Percentiles rank a stretch among this genome's conserved stretches.
Evolutionary conservation across 2,329 filamentous ascomycete genomes (phyloP).

Genomic region (Rhexocercosporidium sp.): DNA sequence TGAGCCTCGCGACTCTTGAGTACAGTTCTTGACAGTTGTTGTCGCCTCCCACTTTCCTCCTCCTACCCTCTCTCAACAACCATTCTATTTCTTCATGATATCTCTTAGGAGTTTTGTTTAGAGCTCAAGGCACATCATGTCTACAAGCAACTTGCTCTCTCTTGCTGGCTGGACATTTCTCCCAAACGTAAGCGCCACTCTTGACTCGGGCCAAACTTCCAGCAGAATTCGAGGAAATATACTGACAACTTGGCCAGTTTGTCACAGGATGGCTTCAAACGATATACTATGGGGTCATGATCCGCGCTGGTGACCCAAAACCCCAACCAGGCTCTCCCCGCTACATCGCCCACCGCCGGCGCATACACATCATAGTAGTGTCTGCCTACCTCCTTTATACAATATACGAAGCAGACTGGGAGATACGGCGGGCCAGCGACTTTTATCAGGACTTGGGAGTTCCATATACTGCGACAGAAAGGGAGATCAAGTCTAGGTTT

Average conservation of each 20-base stretch:
- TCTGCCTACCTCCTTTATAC: constrained; percentile 87
- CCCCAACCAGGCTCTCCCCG: constrained; percentile 72
- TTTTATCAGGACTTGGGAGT: constrained; percentile 83
- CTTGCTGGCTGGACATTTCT: constrained; percentile 66
- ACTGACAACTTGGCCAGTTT: constrained; percentile 57
- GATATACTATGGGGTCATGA: constrained; percentile 85
- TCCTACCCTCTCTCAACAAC: constrained; percentile 4
- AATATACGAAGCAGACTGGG: constrained; percentile 88
- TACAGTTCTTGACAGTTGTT: neutral
- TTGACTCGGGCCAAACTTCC: neutral
- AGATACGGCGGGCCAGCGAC: constrained; percentile 71
- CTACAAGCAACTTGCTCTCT: constrained; percentile 50
- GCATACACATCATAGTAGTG: constrained; percentile 84
- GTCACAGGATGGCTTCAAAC: constrained; percentile 78
- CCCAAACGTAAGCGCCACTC: constrained; percentile 55
- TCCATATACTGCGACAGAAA: constrained; percentile 70
- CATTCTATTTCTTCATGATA: constrained; percentile 15
- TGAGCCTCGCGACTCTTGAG: constrained; percentile 20
- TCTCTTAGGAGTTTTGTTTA: neutral
- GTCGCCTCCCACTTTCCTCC: neutral
- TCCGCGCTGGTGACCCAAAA: constrained; percentile 85
- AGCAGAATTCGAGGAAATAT: neutral
- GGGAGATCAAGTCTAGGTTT: constrained; percentile 83
- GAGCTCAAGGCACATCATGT: constrained; percentile 28
- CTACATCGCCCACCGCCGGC: constrained; percentile 75